These are phyloP conservation scores for Circinella umbellata DNA, from an alignment of 371 early-diverging fungal genomes.

Conservation along the genomic window DNA sequence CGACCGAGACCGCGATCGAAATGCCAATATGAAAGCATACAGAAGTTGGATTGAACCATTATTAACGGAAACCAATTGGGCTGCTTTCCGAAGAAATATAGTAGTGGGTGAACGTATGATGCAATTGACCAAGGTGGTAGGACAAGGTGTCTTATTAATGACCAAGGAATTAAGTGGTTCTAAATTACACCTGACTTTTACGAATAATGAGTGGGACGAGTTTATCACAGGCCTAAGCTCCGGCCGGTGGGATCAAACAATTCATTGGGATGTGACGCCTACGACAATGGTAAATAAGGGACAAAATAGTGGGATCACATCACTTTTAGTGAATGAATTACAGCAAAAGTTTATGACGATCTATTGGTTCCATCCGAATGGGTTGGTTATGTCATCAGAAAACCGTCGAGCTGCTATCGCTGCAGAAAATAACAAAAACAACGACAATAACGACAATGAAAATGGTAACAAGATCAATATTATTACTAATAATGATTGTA, in stretches of 20 bases:
- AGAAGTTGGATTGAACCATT: slow-evolving; percentile 50
- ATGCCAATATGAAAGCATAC: slow-evolving; percentile 53
- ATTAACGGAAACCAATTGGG: slow-evolving; percentile 52
- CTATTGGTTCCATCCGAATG: slow-evolving; percentile 44
- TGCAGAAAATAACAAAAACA: not conserved
- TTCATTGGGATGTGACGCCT: slow-evolving; percentile 32
- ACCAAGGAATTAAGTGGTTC: slow-evolving; percentile 56
- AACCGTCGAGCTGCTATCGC: slow-evolving; percentile 22
- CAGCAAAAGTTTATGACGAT: slow-evolving; percentile 35
- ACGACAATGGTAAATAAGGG: not conserved
- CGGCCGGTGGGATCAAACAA: slow-evolving; percentile 40
- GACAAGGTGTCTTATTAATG: slow-evolving; percentile 52
- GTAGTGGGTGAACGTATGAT: slow-evolving; percentile 56
- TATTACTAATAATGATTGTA: not conserved
- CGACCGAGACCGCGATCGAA: slow-evolving; percentile 48
- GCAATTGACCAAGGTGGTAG: slow-evolving; percentile 47
- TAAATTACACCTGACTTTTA: slow-evolving; percentile 54
- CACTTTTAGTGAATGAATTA: slow-evolving; percentile 37
- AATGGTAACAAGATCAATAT: not conserved
- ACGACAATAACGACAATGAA: not conserved
- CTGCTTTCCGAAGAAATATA: slow-evolving; percentile 54
- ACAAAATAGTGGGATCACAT: slow-evolving; percentile 8
- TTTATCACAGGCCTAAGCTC: slow-evolving; percentile 43
- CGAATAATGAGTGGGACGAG: slow-evolving; percentile 58
- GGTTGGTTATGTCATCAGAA: slow-evolving; percentile 26